These are phyloP conservation scores for Heterotrichella gracilis DNA, from an alignment of 352 stramenopile species.

Conservation along the genomic window DNA sequence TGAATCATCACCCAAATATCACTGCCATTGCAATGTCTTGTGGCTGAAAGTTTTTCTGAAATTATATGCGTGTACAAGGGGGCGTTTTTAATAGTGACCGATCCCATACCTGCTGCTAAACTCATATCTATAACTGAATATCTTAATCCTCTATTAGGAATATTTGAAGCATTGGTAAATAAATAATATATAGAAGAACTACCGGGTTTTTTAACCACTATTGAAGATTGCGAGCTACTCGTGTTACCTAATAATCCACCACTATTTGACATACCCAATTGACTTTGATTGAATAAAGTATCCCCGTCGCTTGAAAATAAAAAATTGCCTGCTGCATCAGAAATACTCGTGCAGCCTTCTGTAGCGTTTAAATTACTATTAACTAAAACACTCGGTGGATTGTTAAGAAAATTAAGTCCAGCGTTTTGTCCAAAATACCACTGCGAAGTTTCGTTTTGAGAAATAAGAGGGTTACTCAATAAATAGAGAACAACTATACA, in stretches of 20 bases:
- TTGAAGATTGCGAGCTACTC: background rate
- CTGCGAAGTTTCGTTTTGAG: background rate
- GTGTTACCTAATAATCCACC: background rate
- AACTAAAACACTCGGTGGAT: background rate
- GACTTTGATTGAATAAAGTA: background rate
- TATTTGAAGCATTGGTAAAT: background rate
- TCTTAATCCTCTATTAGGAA: background rate
- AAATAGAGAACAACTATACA: background rate
- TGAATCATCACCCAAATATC: background rate
- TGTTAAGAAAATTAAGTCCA: background rate
- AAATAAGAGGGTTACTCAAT: background rate
- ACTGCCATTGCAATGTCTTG: background rate
- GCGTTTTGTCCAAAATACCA: background rate
- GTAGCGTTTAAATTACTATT: background rate
- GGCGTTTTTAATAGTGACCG: background rate
- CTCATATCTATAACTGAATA: background rate
- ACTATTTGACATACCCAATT: background rate
- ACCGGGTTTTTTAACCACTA: background rate
- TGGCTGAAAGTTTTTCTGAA: background rate
- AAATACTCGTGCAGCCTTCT: background rate
- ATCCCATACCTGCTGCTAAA: background rate
- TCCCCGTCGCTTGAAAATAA: background rate
- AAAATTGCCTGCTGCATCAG: background rate
- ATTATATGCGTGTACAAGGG: background rate
- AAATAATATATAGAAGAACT: background rate